A percentile compares a stretch with the other conserved stretches of the same genome.
Conservation (phyloP, 495 filamentous ascomycete species). For the Penicillium pancosmium region DNA sequence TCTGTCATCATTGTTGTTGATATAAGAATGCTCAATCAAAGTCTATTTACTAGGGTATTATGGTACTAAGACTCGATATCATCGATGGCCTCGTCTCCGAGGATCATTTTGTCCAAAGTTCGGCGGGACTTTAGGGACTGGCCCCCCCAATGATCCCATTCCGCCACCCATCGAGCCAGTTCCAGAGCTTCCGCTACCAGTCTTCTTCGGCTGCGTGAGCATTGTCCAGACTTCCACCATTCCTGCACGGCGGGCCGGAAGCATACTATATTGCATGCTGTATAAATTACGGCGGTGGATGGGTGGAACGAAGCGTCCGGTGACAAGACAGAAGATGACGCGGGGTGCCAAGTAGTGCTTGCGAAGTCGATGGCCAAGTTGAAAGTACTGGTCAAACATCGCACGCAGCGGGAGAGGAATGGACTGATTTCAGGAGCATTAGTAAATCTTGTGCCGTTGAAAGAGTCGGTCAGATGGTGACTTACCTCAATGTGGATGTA, state of each 20-base stretch:
- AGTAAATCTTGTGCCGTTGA: slow-evolving; percentile 7
- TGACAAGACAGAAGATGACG: slow-evolving; percentile 84
- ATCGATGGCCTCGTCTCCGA: slow-evolving; percentile 45
- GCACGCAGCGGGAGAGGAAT: slow-evolving; percentile 85
- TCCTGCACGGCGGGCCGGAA: slow-evolving; percentile 77
- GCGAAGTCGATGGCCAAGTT: slow-evolving; percentile 86
- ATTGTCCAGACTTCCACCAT: slow-evolving; percentile 85
- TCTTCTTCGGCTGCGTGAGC: slow-evolving; percentile 59
- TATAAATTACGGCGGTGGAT: slow-evolving; percentile 95
- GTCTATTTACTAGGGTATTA: slow-evolving; percentile 18
- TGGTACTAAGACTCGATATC: slow-evolving; percentile 16
- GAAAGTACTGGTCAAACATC: slow-evolving; percentile 97
- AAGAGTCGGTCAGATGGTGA: neutral
- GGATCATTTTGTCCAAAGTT: slow-evolving; percentile 41
- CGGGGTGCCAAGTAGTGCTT: slow-evolving; percentile 92
- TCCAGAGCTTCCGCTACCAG: slow-evolving; percentile 27
- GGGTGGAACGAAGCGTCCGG: slow-evolving; percentile 86
- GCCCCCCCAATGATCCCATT: slow-evolving; percentile 31
- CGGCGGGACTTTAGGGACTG: slow-evolving; percentile 37
- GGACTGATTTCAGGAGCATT: slow-evolving; percentile 53
- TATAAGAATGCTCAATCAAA: neutral
- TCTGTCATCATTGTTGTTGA: neutral
- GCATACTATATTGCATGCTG: slow-evolving; percentile 97
- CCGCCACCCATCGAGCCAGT: slow-evolving; percentile 33
- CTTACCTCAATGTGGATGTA: slow-evolving; percentile 80